Base-by-base conservation (phyloP, 179 eudicot genomes). In the Spergularia azorica region DNA sequence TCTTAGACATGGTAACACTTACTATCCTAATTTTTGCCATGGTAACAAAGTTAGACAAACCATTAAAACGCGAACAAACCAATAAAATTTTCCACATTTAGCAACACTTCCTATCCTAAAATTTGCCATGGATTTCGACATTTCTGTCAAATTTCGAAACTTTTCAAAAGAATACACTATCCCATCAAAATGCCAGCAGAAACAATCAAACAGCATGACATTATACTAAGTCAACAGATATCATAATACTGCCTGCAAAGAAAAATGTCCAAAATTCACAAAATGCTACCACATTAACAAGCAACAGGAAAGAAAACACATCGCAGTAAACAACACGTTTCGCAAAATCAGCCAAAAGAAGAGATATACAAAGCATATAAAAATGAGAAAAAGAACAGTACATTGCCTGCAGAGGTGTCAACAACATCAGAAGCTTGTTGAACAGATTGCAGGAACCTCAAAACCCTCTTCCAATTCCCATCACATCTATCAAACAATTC, bases 341-440 rank as follows among this genome's bases (percentile, higher is more conserved):
- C 5, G 18, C 11, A 41, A 50, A 74, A 54, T 11, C 54, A n/a
- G 61, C 20, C 70, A 69, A 51, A 21, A 46, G 20, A 8, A 68
- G 14, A 60, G 63, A 9, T 14, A 55, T 55, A 32, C 15, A 15
- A 26, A 58, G 15, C 4, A 71, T 4, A 57, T 3, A 56, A 54
- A 56, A 56, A 9, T 21, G 51, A 71, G 63, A 20, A 63, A 64
- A 81, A 81, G 82, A 79, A 78, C 66, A 82, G 57, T 95, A 95
- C 99, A 87, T 93, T 90, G 97, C 99, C 94, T 48, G 89, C 72
- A 63, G 99, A 86, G 46, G 99, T 93, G 60, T 93, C 79, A 68
- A 87, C 94, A 73, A 90, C 76, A 70, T 81, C 86, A 46, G 95
- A 93, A 4, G 94, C 96, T 84, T 90, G 97, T 46, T 91, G 89